A percentile compares a stretch with the other conserved stretches of the same genome.
Conservation (phyloP, 768 basidiomycete genomes). For the Serendipita sp. region DNA sequence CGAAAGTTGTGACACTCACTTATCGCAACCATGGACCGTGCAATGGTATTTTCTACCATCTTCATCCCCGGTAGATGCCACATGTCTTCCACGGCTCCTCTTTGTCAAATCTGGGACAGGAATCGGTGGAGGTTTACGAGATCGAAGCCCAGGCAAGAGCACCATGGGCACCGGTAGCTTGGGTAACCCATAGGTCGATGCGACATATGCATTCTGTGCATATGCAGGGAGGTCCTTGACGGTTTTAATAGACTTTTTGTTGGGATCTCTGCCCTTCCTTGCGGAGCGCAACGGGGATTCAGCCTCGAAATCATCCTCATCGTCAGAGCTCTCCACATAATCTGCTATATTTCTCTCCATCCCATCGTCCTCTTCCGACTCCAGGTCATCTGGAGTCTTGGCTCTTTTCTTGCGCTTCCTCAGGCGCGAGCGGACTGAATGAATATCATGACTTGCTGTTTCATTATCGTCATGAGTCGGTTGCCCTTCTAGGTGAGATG, state of each 20-base stretch:
- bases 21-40: slow-evolving; percentile 6
- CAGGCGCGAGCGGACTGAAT: not conserved
- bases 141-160: not conserved
- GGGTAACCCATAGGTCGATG: not conserved
- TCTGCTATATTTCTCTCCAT: not conserved
- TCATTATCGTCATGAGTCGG: no score
- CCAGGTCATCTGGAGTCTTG: not conserved
- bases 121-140: slow-evolving; percentile 14
- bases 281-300: not conserved
- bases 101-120: slow-evolving; percentile 19
- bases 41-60: slow-evolving; percentile 3
- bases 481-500: no score
- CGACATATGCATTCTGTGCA: slow-evolving; percentile 1
- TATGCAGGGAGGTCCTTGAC: not conserved
- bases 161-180: slow-evolving; percentile 1
- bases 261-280: not conserved
- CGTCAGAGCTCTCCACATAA: not conserved
- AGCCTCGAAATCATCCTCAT: not conserved
- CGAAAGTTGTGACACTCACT: slow-evolving; percentile 1
- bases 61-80: slow-evolving; percentile 13
- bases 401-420: not conserved
- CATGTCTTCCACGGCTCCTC: slow-evolving; percentile 18
- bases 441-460: no score
- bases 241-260: not conserved
- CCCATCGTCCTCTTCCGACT: slow-evolving; percentile 5